Base-by-base conservation (phyloP, 208 protist species). In the Strigomonas galati region DNA sequence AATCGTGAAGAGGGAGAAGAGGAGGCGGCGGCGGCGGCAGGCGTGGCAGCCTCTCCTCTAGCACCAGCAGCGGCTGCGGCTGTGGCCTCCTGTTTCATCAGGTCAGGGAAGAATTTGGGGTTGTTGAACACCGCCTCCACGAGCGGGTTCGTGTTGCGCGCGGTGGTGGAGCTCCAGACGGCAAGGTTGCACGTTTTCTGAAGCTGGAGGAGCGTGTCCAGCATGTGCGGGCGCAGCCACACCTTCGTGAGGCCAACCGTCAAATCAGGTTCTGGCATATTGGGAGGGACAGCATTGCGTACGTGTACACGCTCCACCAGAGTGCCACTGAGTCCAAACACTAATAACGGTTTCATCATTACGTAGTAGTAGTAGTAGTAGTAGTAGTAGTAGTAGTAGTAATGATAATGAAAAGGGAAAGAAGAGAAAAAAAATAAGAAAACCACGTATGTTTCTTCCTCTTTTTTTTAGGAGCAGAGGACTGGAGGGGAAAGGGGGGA, bases 301-400 rank as follows among this genome's bases (percentile, higher is more conserved):
- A 79, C 55, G 73, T 95, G 90, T 26, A 92, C 75, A 65, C 87
- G 87, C 74, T 93, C 87, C 30, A 95, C 46, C 2, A 95, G 72
- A 1, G 90, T 95, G n/a, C 90, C 90, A 27, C 90, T 82, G 9
- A 95, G 76, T 3, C 90, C 90, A 71, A 95, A 93, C 0, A 95
- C 62, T 0, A 95, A 73, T 37, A 95, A 61, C 15, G 14, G 59
- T 24, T 40, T 62, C 23, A 14, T 62, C 31, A 14, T 6, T 44
- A 44, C 6, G 14, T 6, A 14, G 14, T 14, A 44, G 37, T 44
- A 44, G 37, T 44, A 44, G 37, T 44, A 44, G 37, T 44, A 14
- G 23, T 6, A 54, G 10, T 7, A 7, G 48, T 54, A n/a, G n/a
- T n/a, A n/a, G 26, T 63, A 12, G 43, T 6, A 4, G n/a, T 19